These are phyloP conservation scores for Flaveria sonorensis DNA, from an alignment of 129 eudicot species.

Conservation along the genomic window DNA sequence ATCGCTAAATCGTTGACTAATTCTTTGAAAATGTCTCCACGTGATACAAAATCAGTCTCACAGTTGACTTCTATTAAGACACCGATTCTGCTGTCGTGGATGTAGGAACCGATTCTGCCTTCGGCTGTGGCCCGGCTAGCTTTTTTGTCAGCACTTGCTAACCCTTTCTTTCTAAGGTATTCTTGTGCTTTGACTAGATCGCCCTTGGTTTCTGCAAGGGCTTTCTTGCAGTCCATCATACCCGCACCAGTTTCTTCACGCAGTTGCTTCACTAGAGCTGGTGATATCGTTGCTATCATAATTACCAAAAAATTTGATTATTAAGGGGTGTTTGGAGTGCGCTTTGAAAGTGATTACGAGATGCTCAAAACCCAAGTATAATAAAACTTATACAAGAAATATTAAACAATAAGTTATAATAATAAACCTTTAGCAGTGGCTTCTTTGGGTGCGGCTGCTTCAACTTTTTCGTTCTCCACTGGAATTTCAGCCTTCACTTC, in stretches of 20 bases:
- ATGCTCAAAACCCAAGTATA: background rate
- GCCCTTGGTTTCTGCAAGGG: constrained; percentile 74
- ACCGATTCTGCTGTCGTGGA: constrained; percentile 89
- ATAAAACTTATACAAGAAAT: background rate
- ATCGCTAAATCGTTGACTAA: constrained; percentile 91
- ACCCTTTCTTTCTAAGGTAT: constrained; percentile 84
- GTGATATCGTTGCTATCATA: constrained; percentile 62
- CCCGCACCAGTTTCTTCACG: constrained; percentile 98
- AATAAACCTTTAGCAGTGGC: constrained; percentile 56
- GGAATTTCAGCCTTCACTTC: constrained; percentile 32
- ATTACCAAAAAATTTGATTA: background rate
- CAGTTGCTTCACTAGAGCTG: constrained; percentile 82
- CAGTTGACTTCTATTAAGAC: constrained; percentile 89
- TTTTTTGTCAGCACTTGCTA: constrained; percentile 95
- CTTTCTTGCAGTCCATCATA: constrained; percentile 98
- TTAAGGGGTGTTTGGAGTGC: background rate
- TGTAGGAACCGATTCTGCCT: constrained; percentile 90
- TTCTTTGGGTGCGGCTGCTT: constrained; percentile 43
- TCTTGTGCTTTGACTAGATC: constrained; percentile 84
- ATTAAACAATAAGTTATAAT: background rate
- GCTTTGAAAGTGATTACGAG: constrained; percentile 3
- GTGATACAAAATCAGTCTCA: constrained; percentile 94
- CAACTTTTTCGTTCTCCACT: constrained; percentile 39
- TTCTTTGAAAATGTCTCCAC: constrained; percentile 91
- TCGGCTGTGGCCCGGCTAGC: constrained; percentile 89